A percentile compares a stretch with the other conserved stretches of the same genome.
phyloP scores from a whole-genome alignment of 116 monocot species.

The Thalassia testudinum region DNA sequence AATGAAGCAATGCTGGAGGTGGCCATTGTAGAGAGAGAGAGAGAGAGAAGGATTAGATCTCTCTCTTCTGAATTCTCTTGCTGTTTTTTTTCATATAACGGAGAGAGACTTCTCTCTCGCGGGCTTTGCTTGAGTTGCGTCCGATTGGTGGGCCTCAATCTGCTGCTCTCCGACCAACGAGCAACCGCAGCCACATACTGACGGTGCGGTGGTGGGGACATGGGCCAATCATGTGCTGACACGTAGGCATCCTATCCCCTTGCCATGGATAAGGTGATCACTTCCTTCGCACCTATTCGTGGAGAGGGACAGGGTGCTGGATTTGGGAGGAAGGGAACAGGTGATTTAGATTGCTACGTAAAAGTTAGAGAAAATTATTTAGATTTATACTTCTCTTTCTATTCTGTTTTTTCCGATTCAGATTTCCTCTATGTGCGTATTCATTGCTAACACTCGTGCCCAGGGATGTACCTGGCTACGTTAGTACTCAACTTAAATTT shows the following conservation, averaged over 20 bases:
- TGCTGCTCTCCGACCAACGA: neutral
- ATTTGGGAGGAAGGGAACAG: no score
- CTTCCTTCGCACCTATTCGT: neutral
- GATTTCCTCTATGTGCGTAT: no score
- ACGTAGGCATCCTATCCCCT: neutral
- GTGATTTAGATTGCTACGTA: no score
- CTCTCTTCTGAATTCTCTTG: neutral
- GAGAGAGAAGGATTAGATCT: no score
- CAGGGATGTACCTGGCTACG: no score
- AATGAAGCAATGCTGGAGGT: constrained; percentile 52
- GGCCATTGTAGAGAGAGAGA: constrained; percentile 36
- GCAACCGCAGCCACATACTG: neutral
- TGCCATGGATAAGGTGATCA: neutral
- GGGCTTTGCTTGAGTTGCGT: neutral
- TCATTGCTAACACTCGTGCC: no score
- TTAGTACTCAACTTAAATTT: no score
- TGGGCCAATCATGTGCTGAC: neutral
- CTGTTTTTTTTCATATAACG: neutral
- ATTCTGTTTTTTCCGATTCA: no score
- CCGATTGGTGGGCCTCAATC: no score
- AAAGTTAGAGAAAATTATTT: no score
- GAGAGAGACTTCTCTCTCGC: neutral
- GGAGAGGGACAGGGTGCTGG: no score
- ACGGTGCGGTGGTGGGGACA: neutral
- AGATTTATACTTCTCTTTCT: no score